Evolutionary conservation across 2,329 filamentous ascomycete species (phyloP).

Genomic region (Coniochaeta sp.): DNA sequence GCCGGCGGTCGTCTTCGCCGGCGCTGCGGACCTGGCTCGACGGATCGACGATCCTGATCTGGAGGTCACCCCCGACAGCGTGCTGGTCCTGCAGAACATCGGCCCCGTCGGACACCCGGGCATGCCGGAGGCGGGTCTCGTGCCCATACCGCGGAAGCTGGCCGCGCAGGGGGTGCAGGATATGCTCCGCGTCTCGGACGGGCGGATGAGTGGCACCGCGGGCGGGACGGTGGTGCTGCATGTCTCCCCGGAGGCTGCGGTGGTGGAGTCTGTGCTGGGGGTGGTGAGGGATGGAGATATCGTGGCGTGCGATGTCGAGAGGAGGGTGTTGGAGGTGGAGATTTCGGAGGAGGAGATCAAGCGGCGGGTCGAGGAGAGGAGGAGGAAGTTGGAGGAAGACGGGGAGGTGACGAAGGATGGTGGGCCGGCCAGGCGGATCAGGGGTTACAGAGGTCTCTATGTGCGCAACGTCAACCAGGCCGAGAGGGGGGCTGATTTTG

Average conservation of each 20-base stretch:
- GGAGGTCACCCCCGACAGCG: slow-evolving; percentile 50
- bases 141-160: slow-evolving; percentile 65
- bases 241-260: slow-evolving; percentile 75
- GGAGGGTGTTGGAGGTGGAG: slow-evolving; percentile 49
- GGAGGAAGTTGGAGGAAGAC: slow-evolving; percentile 31
- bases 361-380: slow-evolving; percentile 49
- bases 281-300: slow-evolving; percentile 69
- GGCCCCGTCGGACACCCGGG: slow-evolving; percentile 85
- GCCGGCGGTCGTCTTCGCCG: slow-evolving; percentile 56
- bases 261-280: slow-evolving; percentile 69
- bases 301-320: slow-evolving; percentile 70
- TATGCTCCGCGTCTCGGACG: slow-evolving; percentile 79
- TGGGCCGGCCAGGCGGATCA: slow-evolving; percentile 17
- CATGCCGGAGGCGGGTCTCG: slow-evolving; percentile 76
- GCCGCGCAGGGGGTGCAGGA: slow-evolving; percentile 69
- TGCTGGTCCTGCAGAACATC: slow-evolving; percentile 80
- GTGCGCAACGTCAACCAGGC: slow-evolving; percentile 53
- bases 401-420: slow-evolving; percentile 1
- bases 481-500: slow-evolving; percentile 52
- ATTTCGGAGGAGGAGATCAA: slow-evolving; percentile 64
- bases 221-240: slow-evolving; percentile 90
- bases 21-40: slow-evolving; percentile 65
- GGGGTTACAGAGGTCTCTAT: slow-evolving; percentile 54
- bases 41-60: slow-evolving; percentile 52
- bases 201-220: slow-evolving; percentile 76